Evolutionary conservation across 176 grass and related monocot genomes (phyloP), one percentile per base, ranked within the genome.

Genomic region (Lolium multiflorum): DNA sequence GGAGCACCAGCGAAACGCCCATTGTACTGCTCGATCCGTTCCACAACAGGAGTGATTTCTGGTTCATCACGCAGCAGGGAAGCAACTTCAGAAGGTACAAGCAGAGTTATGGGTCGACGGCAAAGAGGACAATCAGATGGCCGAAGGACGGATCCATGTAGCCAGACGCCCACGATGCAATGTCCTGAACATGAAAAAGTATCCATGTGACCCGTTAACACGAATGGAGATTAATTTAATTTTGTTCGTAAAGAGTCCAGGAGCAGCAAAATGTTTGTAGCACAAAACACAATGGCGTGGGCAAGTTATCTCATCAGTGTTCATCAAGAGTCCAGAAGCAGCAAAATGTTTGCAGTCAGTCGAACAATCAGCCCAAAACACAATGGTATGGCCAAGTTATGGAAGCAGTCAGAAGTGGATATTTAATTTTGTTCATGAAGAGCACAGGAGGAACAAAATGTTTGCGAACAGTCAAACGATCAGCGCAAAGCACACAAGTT

Each of bases 121-220:
- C 88, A 90, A 55, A 78, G 49, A 28, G 88, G 88, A 15, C 88
- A 86, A 31, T 64, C 37, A 54, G 83, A 90, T 55, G 88, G 79
- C 14, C 25, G 48, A 72, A 52, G 83, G 71, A 67, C 83, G 16
- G 62, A 82, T 63, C 79, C 71, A 14, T 82, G 71, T 28, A 82
- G 71, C 83, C 88, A 90, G 11, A 85, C 82, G 20, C 83, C 71
- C 43, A 90, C 18, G 50, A 90, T 90, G 75, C 88, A 90, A 52
- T 77, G 21, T 41, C 78, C 88, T 90, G 79, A 20, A 6, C 80
- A 56, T 11, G 39, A 50, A 48, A 0, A 24, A 50, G 3, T 65
- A n/a, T n/a, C n/a, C 46, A 82, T 60, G 76, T 78, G 52, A 22
- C 20, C 7, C 35, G 37, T 43, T 78, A 74, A 22, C 9, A 14